Conservation (phyloP, 306 rosid genomes). For the Citrullus amarus region DNA sequence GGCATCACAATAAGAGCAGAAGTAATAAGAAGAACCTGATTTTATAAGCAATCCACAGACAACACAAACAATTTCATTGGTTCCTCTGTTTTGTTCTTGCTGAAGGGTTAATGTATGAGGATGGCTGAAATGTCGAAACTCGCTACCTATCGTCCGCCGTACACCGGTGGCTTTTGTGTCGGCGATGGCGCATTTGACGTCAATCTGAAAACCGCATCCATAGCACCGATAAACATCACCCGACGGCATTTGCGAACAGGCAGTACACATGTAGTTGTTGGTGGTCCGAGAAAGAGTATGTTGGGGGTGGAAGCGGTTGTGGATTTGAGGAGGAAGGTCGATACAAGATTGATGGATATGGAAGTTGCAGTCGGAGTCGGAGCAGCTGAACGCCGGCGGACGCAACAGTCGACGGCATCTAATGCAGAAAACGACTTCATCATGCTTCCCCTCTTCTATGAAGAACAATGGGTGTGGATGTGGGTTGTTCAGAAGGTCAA, state of each 20-base stretch:
- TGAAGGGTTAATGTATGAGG: not conserved
- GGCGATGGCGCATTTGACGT: slow-evolving; percentile 5
- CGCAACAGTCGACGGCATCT: not conserved
- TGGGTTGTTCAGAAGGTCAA: not conserved
- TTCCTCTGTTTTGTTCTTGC: not conserved
- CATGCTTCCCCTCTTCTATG: not conserved
- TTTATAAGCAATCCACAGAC: not conserved
- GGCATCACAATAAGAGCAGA: not conserved
- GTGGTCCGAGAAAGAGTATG: not conserved
- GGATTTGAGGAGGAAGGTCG: not conserved
- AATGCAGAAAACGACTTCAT: not conserved
- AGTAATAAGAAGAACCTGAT: not conserved
- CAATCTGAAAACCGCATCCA: not conserved
- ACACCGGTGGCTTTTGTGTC: not conserved
- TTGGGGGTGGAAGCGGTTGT: not conserved
- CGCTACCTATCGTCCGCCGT: not conserved
- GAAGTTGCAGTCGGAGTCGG: not conserved
- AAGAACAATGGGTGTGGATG: not conserved
- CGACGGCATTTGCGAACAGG: slow-evolving; percentile 1
- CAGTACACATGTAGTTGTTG: not conserved
- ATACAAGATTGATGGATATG: slow-evolving; percentile 1
- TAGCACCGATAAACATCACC: not conserved
- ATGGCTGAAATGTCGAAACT: slow-evolving; percentile 2
- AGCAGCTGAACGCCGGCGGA: slow-evolving; percentile 1
- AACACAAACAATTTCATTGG: not conserved